Percentiles rank a stretch among this genome's conserved stretches.
phyloP scores from a whole-genome alignment of 352 stramenopile species.

The Thalassiosira pacifica region DNA sequence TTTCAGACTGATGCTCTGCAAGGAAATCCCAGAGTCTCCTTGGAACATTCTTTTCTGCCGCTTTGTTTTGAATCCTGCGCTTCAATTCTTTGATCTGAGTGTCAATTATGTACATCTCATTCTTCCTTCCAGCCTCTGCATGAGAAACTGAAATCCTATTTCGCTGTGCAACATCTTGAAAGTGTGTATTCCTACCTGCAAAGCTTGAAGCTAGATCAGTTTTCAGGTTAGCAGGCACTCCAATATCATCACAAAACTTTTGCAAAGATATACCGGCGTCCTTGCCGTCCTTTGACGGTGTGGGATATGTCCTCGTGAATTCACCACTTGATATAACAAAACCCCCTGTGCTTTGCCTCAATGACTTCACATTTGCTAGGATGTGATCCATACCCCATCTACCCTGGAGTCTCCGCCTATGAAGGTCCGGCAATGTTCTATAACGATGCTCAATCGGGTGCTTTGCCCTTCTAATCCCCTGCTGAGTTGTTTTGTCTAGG shows the following conservation, averaged over 20 bases:
- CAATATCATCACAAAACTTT: not conserved
- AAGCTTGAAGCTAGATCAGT: not conserved
- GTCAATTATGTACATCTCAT: slow-evolving; percentile 13
- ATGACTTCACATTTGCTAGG: slow-evolving; percentile 18
- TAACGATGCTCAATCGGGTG: slow-evolving; percentile 5
- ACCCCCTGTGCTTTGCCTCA: not conserved
- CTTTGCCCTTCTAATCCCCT: slow-evolving; percentile 9
- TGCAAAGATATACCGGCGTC: not conserved
- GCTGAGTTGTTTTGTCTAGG: slow-evolving; percentile 16
- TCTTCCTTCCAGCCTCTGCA: not conserved
- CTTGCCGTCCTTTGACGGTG: not conserved
- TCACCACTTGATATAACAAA: slow-evolving; percentile 30
- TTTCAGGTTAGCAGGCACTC: slow-evolving; percentile 1
- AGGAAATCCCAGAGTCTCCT: too few relatives aligned
- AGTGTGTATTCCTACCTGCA: not conserved
- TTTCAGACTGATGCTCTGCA: too few relatives aligned
- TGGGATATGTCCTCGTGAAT: slow-evolving; percentile 17
- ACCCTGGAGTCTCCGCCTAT: not conserved
- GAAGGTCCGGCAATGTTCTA: slow-evolving; percentile 6
- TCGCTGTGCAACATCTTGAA: not conserved
- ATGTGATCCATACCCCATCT: slow-evolving; percentile 32
- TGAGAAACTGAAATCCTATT: not conserved
- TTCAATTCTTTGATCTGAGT: slow-evolving; percentile 40
- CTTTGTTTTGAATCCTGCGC: too few relatives aligned
- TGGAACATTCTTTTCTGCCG: too few relatives aligned